These are phyloP conservation scores for Dryadomyces quercus-mongolicae DNA, from an alignment of 2,329 filamentous ascomycete genomes.

Conservation along the genomic window DNA sequence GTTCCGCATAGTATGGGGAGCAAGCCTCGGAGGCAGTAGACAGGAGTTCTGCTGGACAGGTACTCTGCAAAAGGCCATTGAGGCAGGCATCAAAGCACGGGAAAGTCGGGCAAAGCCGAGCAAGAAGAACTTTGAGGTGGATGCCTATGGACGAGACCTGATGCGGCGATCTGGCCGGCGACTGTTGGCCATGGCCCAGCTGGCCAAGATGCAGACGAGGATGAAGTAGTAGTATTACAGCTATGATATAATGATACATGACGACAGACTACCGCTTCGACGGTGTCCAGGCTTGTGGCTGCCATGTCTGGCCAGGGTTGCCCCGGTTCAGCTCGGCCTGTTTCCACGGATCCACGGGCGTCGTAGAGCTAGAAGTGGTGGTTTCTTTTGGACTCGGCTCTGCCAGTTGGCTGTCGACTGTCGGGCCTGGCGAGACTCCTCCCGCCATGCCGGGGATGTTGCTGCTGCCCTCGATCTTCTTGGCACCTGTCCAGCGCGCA, in stretches of 20 bases:
- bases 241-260: neutral
- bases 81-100: slow-evolving; percentile 35
- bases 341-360: slow-evolving; percentile 38
- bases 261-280: neutral
- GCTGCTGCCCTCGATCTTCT: slow-evolving; percentile 19
- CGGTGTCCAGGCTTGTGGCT: slow-evolving; percentile 47
- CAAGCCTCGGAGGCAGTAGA: slow-evolving; percentile 13
- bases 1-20: slow-evolving; percentile 37
- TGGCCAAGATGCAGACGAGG: slow-evolving; percentile 20
- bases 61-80: slow-evolving; percentile 26
- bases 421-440: neutral
- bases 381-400: neutral
- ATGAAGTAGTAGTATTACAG: neutral
- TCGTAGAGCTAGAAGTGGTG: no score
- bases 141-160: slow-evolving; percentile 28
- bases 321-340: slow-evolving; percentile 24
- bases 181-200: slow-evolving; percentile 26
- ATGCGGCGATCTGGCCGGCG: slow-evolving; percentile 32
- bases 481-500: slow-evolving; percentile 46
- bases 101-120: slow-evolving; percentile 32
- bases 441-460: neutral
- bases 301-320: slow-evolving; percentile 54
- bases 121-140: slow-evolving; percentile 20
- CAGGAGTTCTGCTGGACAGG: slow-evolving; percentile 21
- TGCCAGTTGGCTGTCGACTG: neutral